These are phyloP conservation scores for Populus hybrid DNA, from an alignment of 441 rosid genomes.

Conservation along the genomic window DNA sequence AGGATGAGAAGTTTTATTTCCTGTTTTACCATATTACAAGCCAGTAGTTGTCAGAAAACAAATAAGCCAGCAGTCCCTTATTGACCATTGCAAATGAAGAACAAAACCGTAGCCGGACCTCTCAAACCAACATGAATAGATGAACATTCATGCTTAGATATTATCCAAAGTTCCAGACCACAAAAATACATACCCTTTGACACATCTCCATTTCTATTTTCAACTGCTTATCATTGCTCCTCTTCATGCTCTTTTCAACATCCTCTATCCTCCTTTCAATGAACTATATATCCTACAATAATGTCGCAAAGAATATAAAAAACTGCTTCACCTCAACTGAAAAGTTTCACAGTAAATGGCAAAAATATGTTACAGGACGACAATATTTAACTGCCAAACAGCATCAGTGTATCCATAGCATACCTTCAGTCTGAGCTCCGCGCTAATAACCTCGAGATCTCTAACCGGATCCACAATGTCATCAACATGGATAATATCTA, in stretches of 20 bases:
- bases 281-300: slow-evolving; percentile 82
- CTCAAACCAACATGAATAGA: background rate
- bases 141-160: slow-evolving; percentile 3
- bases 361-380: background rate
- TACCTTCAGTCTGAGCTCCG: slow-evolving; percentile 91
- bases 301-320: slow-evolving; percentile 10
- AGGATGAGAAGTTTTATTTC: too few relatives aligned
- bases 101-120: background rate
- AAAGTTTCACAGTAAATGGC: background rate
- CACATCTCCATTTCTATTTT: slow-evolving; percentile 84
- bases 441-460: slow-evolving; percentile 84
- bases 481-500: slow-evolving; percentile 95
- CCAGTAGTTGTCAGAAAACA: background rate
- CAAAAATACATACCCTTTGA: slow-evolving; percentile 49
- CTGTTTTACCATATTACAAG: background rate
- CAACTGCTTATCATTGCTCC: slow-evolving; percentile 96
- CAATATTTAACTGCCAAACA: slow-evolving; percentile 3
- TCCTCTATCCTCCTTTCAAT: slow-evolving; percentile 80
- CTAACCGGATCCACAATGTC: slow-evolving; percentile 93
- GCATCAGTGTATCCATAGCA: background rate
- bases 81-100: background rate
- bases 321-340: slow-evolving; percentile 1
- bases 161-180: background rate
- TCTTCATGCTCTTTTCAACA: slow-evolving; percentile 96
- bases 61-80: background rate